A percentile compares a stretch with the other conserved stretches of the same genome.
Conservation (phyloP, 1,139 yeast species). For the Blastobotrys buckinghamii region DNA sequence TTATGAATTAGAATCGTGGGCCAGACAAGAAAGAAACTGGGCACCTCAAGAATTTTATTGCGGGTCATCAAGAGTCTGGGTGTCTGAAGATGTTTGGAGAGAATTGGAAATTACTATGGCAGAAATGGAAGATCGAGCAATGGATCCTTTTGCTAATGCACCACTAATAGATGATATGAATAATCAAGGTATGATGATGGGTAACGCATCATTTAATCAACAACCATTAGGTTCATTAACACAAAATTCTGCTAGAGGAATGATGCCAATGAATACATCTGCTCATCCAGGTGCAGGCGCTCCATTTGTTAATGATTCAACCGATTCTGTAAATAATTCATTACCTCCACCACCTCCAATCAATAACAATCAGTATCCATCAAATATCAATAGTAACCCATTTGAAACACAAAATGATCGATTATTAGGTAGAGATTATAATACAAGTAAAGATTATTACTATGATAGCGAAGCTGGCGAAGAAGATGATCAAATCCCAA, state of each 20-base stretch:
- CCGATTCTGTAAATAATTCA: background rate
- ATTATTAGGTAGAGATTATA: background rate
- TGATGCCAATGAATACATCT: background rate
- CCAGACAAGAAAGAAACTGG: slow-evolving; percentile 32
- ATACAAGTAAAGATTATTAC: slow-evolving; percentile 3
- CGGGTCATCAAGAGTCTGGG: slow-evolving; percentile 35
- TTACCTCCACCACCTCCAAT: background rate
- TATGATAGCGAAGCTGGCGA: slow-evolving; percentile 19
- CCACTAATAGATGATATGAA: background rate
- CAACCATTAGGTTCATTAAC: background rate
- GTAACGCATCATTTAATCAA: background rate
- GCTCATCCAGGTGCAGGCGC: background rate
- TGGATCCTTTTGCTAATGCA: background rate
- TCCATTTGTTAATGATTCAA: background rate
- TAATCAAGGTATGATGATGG: background rate
- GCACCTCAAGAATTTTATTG: slow-evolving; percentile 31
- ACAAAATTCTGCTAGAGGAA: background rate
- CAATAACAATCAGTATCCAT: background rate
- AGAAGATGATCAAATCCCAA: slow-evolving; percentile 21
- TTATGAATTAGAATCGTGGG: slow-evolving; percentile 34
- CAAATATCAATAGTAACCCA: background rate
- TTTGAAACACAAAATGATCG: slow-evolving; percentile 4
- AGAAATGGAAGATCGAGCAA: background rate
- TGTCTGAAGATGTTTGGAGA: slow-evolving; percentile 35
- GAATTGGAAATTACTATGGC: slow-evolving; percentile 29